Evolutionary conservation across 73 alveolate genomes (phyloP), one percentile per base, ranked within the genome.

Genomic region (Breviolum minutum): DNA sequence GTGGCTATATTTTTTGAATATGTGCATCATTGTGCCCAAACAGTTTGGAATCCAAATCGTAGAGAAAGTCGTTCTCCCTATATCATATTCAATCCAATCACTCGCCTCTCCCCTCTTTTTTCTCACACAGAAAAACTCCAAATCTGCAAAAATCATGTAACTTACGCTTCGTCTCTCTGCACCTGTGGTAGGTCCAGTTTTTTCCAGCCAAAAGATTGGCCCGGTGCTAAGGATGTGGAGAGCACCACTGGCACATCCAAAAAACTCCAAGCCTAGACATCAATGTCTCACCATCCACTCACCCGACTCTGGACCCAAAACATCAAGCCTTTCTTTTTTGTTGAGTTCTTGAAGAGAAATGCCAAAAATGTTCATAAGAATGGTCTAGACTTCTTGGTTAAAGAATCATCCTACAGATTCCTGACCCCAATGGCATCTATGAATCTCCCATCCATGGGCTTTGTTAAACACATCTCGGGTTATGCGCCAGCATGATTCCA

Each of bases 171-270:
- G 54, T 40, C 54, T 40, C 54, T 40, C 54, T n/a, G 3, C 54
- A 40, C 77, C 77, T 68, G n/a, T 68, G 77, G 24, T 0, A 68
- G n/a, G 17, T 54, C 26, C 92, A 86, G 62, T 61, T 63, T 62
- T 79, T 86, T 86, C 94, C 94, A 86, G 17, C 80, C 94, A 29
- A 86, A 86, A 63, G 94, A 86, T n/a, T 86, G 94, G 40, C 94
- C 94, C 32, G 94, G 94, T 13, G 80, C 77, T 63, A 86, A 63
- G 64, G 64, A 48, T 16, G 94, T 26, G 29, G 94, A 61, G 62
- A 86, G 70, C 80, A 61, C 77, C 94, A 63, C 94, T 16, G 62
- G 63, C 20, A 61, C 80, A 26, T 63, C 80, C 29, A 86, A 12
- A 74, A 74, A 61, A 12, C n/a, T 61, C 92, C 92, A 83, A 60